A percentile compares a stretch with the other conserved stretches of the same genome.
phyloP scores from a whole-genome alignment of 179 eudicot genomes.

The Pouteria campechiana region DNA sequence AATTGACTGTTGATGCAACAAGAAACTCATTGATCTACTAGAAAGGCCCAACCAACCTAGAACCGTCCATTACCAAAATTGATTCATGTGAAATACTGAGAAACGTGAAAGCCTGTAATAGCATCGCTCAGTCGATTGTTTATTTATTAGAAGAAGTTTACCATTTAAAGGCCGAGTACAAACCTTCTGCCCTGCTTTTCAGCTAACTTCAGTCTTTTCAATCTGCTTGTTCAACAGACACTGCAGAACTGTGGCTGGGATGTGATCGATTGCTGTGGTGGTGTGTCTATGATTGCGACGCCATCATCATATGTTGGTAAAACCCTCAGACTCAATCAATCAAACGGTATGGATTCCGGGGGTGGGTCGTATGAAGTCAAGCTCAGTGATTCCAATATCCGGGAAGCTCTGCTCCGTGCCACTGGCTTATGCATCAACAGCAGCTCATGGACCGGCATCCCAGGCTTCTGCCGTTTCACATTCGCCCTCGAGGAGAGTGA shows the following conservation, averaged over 20 bases:
- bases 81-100: too few relatives aligned
- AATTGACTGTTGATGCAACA: too few relatives aligned
- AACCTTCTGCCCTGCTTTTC: too few relatives aligned
- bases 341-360: too few relatives aligned
- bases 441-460: slow-evolving; percentile 78
- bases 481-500: slow-evolving; percentile 66
- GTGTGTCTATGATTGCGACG: slow-evolving; percentile 77
- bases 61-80: too few relatives aligned
- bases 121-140: too few relatives aligned
- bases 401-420: slow-evolving; percentile 60
- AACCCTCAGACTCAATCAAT: slow-evolving; percentile 26
- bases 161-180: too few relatives aligned
- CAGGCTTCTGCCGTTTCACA: slow-evolving; percentile 86
- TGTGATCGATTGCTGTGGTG: slow-evolving; percentile 61
- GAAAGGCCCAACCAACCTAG: too few relatives aligned
- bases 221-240: slow-evolving; percentile 27
- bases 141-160: too few relatives aligned
- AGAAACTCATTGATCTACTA: too few relatives aligned
- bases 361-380: slow-evolving; percentile 23
- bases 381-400: slow-evolving; percentile 52
- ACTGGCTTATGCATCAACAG: slow-evolving; percentile 84
- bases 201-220: neutral
- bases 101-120: too few relatives aligned
- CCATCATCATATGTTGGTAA: slow-evolving; percentile 69
- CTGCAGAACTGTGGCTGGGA: slow-evolving; percentile 92